These are phyloP conservation scores for Ophiostoma quercus DNA, from an alignment of 2,329 filamentous ascomycete genomes.

Conservation along the genomic window DNA sequence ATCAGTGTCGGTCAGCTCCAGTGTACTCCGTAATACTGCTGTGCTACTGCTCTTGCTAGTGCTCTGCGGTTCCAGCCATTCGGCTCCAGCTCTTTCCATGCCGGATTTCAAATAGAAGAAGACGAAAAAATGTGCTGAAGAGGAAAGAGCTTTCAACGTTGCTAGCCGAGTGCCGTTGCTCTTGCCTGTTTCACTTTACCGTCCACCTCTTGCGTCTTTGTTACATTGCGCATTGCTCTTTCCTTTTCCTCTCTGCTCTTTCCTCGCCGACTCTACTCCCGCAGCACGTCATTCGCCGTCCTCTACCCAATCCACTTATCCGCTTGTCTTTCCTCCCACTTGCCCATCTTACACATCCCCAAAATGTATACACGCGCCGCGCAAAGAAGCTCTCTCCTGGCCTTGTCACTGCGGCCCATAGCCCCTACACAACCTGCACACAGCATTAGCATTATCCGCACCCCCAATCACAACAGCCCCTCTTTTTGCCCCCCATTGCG, in stretches of 20 bases:
- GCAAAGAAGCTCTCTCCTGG: neutral
- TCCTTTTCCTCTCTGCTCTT: neutral
- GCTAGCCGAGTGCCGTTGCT: neutral
- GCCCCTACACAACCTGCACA: neutral
- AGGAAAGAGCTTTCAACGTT: neutral
- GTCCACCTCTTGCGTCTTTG: neutral
- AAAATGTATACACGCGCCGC: constrained; percentile 2
- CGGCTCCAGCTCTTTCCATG: constrained; percentile 7
- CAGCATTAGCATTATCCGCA: neutral
- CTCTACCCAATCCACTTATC: neutral
- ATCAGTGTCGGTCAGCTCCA: neutral
- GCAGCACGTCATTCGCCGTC: constrained; percentile 2
- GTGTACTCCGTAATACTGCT: neutral
- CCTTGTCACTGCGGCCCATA: neutral
- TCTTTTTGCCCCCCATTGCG: constrained; percentile 23
- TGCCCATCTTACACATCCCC: constrained; percentile 4
- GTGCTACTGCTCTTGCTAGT: neutral
- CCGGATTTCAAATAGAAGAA: constrained; percentile 1
- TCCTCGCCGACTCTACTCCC: neutral
- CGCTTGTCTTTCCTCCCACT: neutral
- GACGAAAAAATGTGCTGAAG: neutral
- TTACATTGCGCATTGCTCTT: neutral
- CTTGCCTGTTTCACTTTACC: neutral
- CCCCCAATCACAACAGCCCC: constrained; percentile 17
- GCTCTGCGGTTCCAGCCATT: neutral